Percentiles rank a stretch among this genome's conserved stretches.
phyloP scores from a whole-genome alignment of 495 filamentous ascomycete species.

The Cercophora samala region DNA sequence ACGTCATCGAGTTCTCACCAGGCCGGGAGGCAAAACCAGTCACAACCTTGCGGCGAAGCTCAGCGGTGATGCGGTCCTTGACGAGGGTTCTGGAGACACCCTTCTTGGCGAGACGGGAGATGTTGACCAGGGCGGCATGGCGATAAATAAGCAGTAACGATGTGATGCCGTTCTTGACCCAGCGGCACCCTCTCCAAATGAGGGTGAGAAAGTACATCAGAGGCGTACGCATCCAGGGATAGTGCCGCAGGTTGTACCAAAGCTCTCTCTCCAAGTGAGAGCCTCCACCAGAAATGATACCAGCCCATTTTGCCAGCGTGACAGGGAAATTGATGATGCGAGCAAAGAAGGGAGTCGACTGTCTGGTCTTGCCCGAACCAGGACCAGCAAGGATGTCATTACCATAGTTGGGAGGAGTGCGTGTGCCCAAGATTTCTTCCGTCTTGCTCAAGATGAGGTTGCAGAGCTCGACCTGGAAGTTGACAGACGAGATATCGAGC shows the following conservation, averaged over 20 bases:
- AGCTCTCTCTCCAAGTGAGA: conserved; percentile 30
- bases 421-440: conserved; percentile 3
- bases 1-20: conserved; percentile 10
- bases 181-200: conserved; percentile 22
- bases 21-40: conserved; percentile 22
- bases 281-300: conserved; percentile 25
- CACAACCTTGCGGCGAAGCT: conserved; percentile 18
- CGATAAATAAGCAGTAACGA: conserved; percentile 26
- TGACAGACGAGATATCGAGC: conserved; percentile 10
- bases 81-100: conserved; percentile 22
- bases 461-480: conserved; percentile 23
- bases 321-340: conserved; percentile 9
- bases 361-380: neutral
- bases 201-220: conserved; percentile 12
- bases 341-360: neutral
- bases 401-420: neutral
- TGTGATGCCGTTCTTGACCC: conserved; percentile 21
- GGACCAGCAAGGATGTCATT: neutral
- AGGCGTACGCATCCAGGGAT: conserved; percentile 5
- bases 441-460: conserved; percentile 11
- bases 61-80: conserved; percentile 20
- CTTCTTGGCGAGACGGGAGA: conserved; percentile 24
- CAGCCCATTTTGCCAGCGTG: conserved; percentile 24
- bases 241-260: conserved; percentile 22
- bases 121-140: conserved; percentile 22